Base-by-base conservation (phyloP, 495 filamentous ascomycete genomes). In the Aspergillus bridgeri region DNA sequence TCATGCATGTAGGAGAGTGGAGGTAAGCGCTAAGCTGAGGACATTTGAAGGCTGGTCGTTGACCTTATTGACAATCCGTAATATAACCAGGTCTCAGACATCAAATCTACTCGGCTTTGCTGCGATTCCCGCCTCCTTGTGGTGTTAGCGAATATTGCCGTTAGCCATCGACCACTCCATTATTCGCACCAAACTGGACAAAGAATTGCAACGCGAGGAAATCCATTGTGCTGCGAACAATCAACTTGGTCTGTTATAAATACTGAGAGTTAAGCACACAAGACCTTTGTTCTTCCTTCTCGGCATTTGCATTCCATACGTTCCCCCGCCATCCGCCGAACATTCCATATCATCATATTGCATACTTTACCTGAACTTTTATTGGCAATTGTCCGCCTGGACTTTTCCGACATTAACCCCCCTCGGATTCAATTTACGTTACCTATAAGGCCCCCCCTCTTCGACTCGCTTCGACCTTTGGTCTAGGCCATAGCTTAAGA, bases 1-100 rank as follows among this genome's bases (percentile, higher is more conserved):
- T 47, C 23, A 63, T 63, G 54, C 51, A 60, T 48, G 53, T 63
- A 54, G 56, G 45, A 48, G 42, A 50, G 24, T 59, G 43, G 48
- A 56, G 53, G 54, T 59, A 53, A 56, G 57, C 62, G 9, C 17
- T 38, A 15, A 15, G 9, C 17, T 38, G 13, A 15, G 9, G 33
- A 42, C 44, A 29, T 29, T 22, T 42, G 42, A 52, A 47, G 56
- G 51, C 57, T 63, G 53, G 45, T 15, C 5, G 8, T 38, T 13
- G 33, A 38, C 33, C 9, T 38, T 38, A 38, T 38, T 38, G 33
- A 38, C 33, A 8, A 38, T 38, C 33, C 3, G 33, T 38, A 15
- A 38, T 38, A 15, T 38, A 13, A 38, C 17, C 33, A 38, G 33
- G 33, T 38, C 33, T 15, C 33, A 38, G 33, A 38, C 33, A 38